These are phyloP conservation scores for Mucor saturninus DNA, from an alignment of 371 early-diverging fungal species.

Conservation along the genomic window DNA sequence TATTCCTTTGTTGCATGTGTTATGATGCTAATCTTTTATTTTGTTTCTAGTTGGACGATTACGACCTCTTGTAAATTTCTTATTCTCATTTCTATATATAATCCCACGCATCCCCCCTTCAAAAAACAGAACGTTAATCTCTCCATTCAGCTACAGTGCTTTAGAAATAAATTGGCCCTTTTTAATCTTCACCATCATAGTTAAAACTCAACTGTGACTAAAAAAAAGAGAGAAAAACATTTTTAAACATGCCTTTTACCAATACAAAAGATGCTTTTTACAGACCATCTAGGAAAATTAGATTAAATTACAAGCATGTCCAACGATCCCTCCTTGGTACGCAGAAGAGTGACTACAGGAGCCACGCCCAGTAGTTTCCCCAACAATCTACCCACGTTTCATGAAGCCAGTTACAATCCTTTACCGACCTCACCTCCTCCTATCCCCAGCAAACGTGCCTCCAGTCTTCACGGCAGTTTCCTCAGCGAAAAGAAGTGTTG, in stretches of 20 bases:
- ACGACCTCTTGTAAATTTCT: conserved; percentile 62
- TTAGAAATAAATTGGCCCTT: too few relatives aligned
- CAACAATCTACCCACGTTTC: not conserved
- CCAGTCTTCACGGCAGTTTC: conserved; percentile 13
- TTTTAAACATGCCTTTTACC: too few relatives aligned
- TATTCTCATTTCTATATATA: not conserved
- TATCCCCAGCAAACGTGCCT: not conserved
- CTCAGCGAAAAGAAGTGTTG: conserved; percentile 1
- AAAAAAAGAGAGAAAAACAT: too few relatives aligned
- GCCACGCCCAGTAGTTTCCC: not conserved
- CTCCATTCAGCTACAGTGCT: too few relatives aligned
- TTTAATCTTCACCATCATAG: too few relatives aligned
- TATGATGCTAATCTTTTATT: not conserved
- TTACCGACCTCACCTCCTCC: not conserved
- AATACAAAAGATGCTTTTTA: too few relatives aligned
- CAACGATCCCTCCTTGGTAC: not conserved
- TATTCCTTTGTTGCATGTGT: not conserved
- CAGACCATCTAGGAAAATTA: too few relatives aligned
- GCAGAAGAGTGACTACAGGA: not conserved
- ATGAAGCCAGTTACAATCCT: not conserved
- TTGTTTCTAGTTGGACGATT: conserved; percentile 65
- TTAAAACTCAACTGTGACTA: not conserved
- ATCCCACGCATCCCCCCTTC: too few relatives aligned
- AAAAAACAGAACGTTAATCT: too few relatives aligned
- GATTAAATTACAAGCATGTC: too few relatives aligned